A percentile compares a stretch with the other conserved stretches of the same genome.
phyloP scores from a whole-genome alignment of 2,329 filamentous ascomycete species.

The Aspergillus tamarii region DNA sequence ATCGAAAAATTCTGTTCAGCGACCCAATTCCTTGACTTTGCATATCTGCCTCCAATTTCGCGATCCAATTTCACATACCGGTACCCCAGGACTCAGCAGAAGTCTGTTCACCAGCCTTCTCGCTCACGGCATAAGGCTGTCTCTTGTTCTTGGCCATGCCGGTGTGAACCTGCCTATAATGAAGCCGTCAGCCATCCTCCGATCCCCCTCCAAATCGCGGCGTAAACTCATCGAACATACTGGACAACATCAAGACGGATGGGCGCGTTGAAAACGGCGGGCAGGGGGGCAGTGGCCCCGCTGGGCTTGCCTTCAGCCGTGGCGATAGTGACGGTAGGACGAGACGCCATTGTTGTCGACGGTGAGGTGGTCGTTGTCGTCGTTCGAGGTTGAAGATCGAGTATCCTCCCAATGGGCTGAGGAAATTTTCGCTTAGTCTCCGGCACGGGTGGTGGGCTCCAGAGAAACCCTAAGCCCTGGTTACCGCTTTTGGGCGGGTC shows the following conservation, averaged over 20 bases:
- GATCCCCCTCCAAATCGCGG: conserved; percentile 16
- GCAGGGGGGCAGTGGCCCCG: conserved; percentile 87
- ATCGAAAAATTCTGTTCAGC: conserved; percentile 16
- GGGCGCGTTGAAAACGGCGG: conserved; percentile 93
- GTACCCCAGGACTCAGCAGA: conserved; percentile 99
- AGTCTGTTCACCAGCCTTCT: conserved; percentile 99
- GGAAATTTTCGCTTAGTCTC: conserved; percentile 50
- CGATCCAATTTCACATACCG: conserved; percentile 64
- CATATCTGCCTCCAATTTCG: background rate
- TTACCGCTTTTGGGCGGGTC: conserved; percentile 20
- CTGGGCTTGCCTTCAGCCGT: conserved; percentile 92
- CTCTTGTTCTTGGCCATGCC: conserved; percentile 99
- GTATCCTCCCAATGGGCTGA: conserved; percentile 35
- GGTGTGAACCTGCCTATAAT: conserved; percentile 75
- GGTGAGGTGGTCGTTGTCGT: conserved; percentile 43
- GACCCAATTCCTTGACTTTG: conserved; percentile 7
- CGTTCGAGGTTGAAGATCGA: conserved; percentile 43
- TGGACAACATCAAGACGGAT: conserved; percentile 99
- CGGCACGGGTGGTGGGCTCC: conserved; percentile 29
- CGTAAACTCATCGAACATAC: conserved; percentile 56
- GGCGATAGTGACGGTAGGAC: conserved; percentile 97
- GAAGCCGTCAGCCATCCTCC: conserved; percentile 38
- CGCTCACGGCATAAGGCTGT: conserved; percentile 98
- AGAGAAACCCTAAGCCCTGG: conserved; percentile 43
- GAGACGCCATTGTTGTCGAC: conserved; percentile 77